Base-by-base conservation (phyloP, 2,329 filamentous ascomycete genomes). In the Diaporthe sp. region DNA sequence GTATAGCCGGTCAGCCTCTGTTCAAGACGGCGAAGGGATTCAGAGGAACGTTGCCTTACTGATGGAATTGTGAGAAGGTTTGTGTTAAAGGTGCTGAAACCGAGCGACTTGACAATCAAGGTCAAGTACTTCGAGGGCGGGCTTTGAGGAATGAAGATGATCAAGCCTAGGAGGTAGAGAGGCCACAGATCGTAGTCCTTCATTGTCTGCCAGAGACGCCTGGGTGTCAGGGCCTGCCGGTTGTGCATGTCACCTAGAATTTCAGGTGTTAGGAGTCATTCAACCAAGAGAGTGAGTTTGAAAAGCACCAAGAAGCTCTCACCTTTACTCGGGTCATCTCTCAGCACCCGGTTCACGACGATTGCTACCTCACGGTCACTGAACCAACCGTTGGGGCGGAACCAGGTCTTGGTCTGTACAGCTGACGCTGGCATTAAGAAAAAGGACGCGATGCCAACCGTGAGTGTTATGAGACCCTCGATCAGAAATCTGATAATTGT, bases 111-210 rank as follows among this genome's bases (percentile, higher is more conserved):
- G 6, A 91, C 83, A 2, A 86, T 89, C 15, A 91, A 84, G 0
- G 90, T 90, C 25, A 92, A 83, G 67, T 91, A 91, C 0, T 83
- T 84, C 2, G 81, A 81, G 0, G 87, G 85, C 0, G 89, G 88
- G 0, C 80, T 81, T 39, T 84, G 83, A 1, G 90, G 89, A 3
- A 90, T 89, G 67, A 86, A 88, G 47, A 83, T 82, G 9, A 87
- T 80, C 6, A 90, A 77, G 2, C 89, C 89, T 31, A 90, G 83
- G 31, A 85, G 68, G 76, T 90, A 91, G 28, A 90, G 77, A 0
- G 88, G 88, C 89, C 88, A 92, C 67, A 92, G 82, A 74, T 91
- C 87, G 72, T 88, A 91, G 78, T 91, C 90, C 34, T 84, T 85
- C 7, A 90, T 79, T 1, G 86, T 85, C n/a, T 86, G 79, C 87